Evolutionary conservation across 2,329 filamentous ascomycete species (phyloP), one percentile per base, ranked within the genome.

Genomic region (Moelleriella libera): DNA sequence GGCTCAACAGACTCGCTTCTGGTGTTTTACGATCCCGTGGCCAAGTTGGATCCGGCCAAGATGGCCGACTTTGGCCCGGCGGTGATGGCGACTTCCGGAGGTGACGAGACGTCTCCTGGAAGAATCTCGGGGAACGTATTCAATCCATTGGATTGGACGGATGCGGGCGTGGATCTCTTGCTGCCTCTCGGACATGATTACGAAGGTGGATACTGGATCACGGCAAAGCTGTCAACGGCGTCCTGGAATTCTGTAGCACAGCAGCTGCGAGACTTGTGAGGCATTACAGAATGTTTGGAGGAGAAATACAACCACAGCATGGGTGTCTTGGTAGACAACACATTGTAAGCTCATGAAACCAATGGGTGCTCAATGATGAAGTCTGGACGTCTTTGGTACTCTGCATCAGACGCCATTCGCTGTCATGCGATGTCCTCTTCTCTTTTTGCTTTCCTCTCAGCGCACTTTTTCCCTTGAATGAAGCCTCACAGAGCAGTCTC

Each of bases 51-150:
- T 14, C 8, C 44, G 47, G 14, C n/a, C 31, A 32, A 43, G 28
- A 46, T 49, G 47, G 47, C 44, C 5, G 44, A 46, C 30, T 49
- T 44, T 46, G 44, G 30, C 21, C 32, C 47, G 11, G 47, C 47
- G 4, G 40, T 48, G 32, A 29, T 29, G 37, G 8, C 7, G 34
- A 9, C 7, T 28, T 28, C 41, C 12, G 30, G 30, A 6, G 42
- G 8, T 9, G 41, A 10, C 10, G 34, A 30, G n/a, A 41, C 44
- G n/a, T 44, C 44, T 7, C 7, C 41, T 10, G 44, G 44, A 6
- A 45, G 32, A 31, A 43, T 49, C 6, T 40, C 45, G 12, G 32
- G 30, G 7, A 49, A 43, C 40, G 40, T 44, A 5, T 46, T 44
- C 4, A 44, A 46, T 29, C 12, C 41, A 6, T 28, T 46, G 21